Conservation (phyloP, 495 filamentous ascomycete species). For the Clavariopsis aquatica region DNA sequence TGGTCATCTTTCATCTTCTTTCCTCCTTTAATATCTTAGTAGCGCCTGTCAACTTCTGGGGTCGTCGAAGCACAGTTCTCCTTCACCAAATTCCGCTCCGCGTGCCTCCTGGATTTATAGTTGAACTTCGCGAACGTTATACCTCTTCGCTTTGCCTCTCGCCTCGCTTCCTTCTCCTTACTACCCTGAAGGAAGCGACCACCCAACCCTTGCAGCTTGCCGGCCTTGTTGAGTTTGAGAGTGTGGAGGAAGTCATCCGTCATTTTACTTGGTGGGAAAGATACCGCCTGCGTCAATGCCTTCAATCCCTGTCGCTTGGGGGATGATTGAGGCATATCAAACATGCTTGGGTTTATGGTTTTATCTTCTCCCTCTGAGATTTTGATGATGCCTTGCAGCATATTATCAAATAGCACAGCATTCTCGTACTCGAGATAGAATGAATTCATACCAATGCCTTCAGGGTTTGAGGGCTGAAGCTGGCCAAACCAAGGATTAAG, state of each 20-base stretch:
- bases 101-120: too few relatives aligned
- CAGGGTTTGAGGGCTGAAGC: neutral
- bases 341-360: neutral
- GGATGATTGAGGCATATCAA: neutral
- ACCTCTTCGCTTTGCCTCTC: neutral
- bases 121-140: neutral
- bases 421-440: neutral
- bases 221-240: neutral
- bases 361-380: neutral
- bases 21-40: too few relatives aligned
- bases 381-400: neutral
- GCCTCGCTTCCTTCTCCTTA: neutral
- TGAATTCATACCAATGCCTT: slow-evolving; percentile 1
- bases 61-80: neutral
- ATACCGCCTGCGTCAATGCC: neutral
- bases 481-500: slow-evolving; percentile 7
- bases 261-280: neutral
- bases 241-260: neutral
- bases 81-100: neutral
- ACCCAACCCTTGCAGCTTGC: neutral
- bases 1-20: too few relatives aligned
- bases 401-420: neutral
- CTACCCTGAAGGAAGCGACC: neutral
- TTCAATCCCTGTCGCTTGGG: neutral
- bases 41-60: neutral